These are phyloP conservation scores for Diplocarpon rosae DNA, from an alignment of 2,329 filamentous ascomycete genomes.

Conservation along the genomic window DNA sequence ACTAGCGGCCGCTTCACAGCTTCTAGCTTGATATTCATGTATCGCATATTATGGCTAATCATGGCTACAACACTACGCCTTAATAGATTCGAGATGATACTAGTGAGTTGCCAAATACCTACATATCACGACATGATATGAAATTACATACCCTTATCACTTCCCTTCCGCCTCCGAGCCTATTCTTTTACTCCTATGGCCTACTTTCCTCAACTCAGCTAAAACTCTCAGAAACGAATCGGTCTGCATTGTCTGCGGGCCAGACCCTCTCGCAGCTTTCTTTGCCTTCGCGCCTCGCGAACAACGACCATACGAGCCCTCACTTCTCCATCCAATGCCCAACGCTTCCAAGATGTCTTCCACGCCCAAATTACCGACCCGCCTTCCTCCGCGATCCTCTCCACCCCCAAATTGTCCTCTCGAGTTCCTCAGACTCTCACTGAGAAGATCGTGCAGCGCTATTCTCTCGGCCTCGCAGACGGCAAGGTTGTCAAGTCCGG, in stretches of 20 bases:
- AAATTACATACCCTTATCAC: background rate
- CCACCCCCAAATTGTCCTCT: conserved; percentile 34
- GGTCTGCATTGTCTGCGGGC: conserved; percentile 24
- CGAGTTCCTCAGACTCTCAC: conserved; percentile 62
- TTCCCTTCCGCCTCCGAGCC: no score
- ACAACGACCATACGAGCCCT: conserved; percentile 16
- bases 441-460: conserved; percentile 82
- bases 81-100: conserved; percentile 22
- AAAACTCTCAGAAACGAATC: conserved; percentile 10
- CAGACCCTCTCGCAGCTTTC: conserved; percentile 20
- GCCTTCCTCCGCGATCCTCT: conserved; percentile 39
- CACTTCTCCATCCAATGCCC: conserved; percentile 18
- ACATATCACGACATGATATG: background rate
- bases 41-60: no score
- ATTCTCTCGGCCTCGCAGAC: conserved; percentile 62
- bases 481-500: conserved; percentile 68
- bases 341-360: conserved; percentile 42
- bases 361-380: conserved; percentile 51
- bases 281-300: conserved; percentile 17
- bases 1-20: no score
- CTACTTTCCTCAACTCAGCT: background rate
- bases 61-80: conserved; percentile 3
- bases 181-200: background rate
- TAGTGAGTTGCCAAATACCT: conserved; percentile 11
- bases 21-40: no score